Evolutionary conservation across 192 early-diverging fungal genomes (phyloP).

Genomic region (Backusella sp.): DNA sequence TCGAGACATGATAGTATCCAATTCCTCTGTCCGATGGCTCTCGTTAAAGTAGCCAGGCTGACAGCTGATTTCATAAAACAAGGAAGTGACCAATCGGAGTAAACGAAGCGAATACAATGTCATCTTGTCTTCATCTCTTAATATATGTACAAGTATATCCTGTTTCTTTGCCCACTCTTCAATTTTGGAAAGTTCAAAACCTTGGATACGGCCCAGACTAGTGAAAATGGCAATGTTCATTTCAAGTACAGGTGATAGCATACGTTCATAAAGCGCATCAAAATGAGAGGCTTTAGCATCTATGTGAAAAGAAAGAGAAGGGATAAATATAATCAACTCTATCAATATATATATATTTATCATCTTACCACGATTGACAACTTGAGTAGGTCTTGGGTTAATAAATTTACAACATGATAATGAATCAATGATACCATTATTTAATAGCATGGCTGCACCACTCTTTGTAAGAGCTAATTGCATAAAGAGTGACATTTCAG

Average conservation of each 20-base stretch:
- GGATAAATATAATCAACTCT: not conserved
- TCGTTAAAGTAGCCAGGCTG: constrained; percentile 23
- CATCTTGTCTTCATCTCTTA: constrained; percentile 45
- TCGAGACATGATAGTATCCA: not conserved
- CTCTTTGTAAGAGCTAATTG: constrained; percentile 71
- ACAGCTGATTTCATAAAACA: constrained; percentile 45
- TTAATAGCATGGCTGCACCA: constrained; percentile 76
- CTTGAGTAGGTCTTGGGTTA: constrained; percentile 58
- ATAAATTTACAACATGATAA: constrained; percentile 73
- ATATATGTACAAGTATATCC: constrained; percentile 54
- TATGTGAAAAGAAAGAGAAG: not conserved
- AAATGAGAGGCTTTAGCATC: not conserved
- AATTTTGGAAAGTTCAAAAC: not conserved
- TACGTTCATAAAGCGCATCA: not conserved
- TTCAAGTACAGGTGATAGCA: constrained; percentile 5
- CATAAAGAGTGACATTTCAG: constrained; percentile 80
- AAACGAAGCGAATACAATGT: constrained; percentile 46
- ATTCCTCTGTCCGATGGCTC: not conserved
- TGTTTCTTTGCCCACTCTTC: constrained; percentile 17
- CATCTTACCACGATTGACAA: not conserved
- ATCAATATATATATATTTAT: not conserved
- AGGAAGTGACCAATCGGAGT: constrained; percentile 48
- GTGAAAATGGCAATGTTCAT: not conserved
- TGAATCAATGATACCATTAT: constrained; percentile 76
- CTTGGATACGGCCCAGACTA: not conserved